Conservation (phyloP, 2,329 filamentous ascomycete species). For the Coniochaeta sp. region DNA sequence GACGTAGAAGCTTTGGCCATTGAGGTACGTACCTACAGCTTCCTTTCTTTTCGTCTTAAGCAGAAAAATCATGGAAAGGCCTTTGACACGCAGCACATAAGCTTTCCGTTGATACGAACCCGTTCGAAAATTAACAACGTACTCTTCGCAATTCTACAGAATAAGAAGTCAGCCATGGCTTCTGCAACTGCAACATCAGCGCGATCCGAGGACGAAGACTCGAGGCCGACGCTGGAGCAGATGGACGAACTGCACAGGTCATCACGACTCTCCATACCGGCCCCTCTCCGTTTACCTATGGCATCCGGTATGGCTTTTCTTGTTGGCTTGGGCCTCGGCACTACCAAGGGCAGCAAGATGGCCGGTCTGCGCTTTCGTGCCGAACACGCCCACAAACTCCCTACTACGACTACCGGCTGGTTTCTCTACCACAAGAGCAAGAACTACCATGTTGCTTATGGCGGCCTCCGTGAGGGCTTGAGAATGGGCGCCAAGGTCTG, state of each 20-base stretch:
- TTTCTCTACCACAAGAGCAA: slow-evolving; percentile 99
- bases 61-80: not conserved
- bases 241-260: slow-evolving; percentile 25
- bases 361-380: slow-evolving; percentile 82
- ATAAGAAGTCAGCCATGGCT: not conserved
- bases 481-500: slow-evolving; percentile 65
- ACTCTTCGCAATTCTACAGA: not conserved
- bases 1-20: not conserved
- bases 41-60: not conserved
- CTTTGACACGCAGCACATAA: not conserved
- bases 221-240: slow-evolving; percentile 17
- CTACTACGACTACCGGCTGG: slow-evolving; percentile 77
- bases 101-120: no score
- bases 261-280: slow-evolving; percentile 54
- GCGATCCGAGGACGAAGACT: not conserved
- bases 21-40: not conserved
- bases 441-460: slow-evolving; percentile 79
- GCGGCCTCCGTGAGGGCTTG: slow-evolving; percentile 70
- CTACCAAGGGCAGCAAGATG: slow-evolving; percentile 64
- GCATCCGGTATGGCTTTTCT: slow-evolving; percentile 56
- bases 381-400: slow-evolving; percentile 92
- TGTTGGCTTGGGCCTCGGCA: slow-evolving; percentile 64
- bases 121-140: no score
- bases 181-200: not conserved
- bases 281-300: slow-evolving; percentile 57